These are phyloP conservation scores for Cunninghamia lanceolata DNA, from an alignment of 75 land plant genomes.

Conservation along the genomic window DNA sequence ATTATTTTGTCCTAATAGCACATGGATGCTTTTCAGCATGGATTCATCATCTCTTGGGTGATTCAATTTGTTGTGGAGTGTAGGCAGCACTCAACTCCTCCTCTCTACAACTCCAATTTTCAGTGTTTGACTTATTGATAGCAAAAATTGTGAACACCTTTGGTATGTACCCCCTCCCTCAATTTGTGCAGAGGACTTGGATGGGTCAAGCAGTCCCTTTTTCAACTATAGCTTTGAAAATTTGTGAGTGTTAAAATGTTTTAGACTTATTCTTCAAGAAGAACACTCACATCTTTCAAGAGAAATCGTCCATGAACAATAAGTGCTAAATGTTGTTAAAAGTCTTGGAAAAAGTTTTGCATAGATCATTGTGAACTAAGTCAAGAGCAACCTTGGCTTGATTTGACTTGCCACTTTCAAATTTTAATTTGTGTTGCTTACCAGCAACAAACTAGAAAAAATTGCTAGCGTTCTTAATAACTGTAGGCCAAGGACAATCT, in stretches of 20 bases:
- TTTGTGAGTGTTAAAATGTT: neutral
- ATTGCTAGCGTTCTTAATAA: neutral
- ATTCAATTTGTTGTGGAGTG: no score
- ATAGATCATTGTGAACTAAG: neutral
- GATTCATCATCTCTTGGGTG: no score
- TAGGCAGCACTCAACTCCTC: no score
- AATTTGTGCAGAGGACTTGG: neutral
- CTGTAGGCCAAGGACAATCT: neutral
- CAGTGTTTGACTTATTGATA: neutral
- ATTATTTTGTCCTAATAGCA: no score
- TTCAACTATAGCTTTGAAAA: no score
- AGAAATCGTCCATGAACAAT: no score
- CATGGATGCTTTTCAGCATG: no score
- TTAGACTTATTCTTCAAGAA: neutral
- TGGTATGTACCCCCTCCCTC: neutral
- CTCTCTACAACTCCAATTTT: no score
- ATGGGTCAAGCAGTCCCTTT: neutral
- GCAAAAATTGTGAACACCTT: neutral
- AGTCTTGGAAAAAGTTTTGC: no score
- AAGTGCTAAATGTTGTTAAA: no score
- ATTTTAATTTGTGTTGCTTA: neutral
- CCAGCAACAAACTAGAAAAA: neutral
- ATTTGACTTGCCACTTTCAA: neutral
- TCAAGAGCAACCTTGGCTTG: neutral
- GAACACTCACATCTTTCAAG: no score